Base-by-base conservation (phyloP, 1,139 yeast genomes). In the Casaregolazyma lundiana region DNA sequence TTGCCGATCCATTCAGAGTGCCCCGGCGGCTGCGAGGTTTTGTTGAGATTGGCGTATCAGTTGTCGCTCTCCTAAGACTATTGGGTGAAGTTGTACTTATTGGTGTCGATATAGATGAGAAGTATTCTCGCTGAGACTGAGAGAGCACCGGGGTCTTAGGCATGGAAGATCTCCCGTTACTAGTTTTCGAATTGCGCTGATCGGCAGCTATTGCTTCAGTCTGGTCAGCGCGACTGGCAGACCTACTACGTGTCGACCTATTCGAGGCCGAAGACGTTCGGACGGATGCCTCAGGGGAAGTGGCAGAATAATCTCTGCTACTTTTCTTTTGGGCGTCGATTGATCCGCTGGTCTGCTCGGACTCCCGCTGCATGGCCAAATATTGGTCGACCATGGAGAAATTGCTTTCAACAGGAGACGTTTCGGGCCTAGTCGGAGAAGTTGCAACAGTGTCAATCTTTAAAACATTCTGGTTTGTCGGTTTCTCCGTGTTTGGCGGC, bases 1-100 rank as follows among this genome's bases (percentile, higher is more conserved):
- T 72, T 5, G 57, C 49, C 16, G 55, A 47, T 7, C 62, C 62
- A 45, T 51, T 54, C 24, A 57, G 47, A 4, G 61, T 57, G 13
- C 58, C 59, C 29, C 62, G 44, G 15, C 45, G 40, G 36, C 36
- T 42, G 20, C 40, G 17, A 8, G 39, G 32, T 18, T 42, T 42
- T 2, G 45, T 24, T 5, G 41, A 7, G 16, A 16, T 42, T 18
- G 45, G 24, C 16, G 45, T 26, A 26, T 42, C 45, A 13, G 45
- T 42, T 11, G 36, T 26, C 11, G 45, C 26, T 7, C 45, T 24
- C 3, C 36, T 20, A 11, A 42, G 36, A 15, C 15, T 29, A 15
- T 39, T 20, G 22, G 45, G 38, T 8, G 34, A 26, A 8, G 35
- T 9, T n/a, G 37, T 16, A 13, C 40, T 37, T 22, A 35, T 36